phyloP scores from a whole-genome alignment of 768 basidiomycete genomes.

The Mycena alexandri region DNA sequence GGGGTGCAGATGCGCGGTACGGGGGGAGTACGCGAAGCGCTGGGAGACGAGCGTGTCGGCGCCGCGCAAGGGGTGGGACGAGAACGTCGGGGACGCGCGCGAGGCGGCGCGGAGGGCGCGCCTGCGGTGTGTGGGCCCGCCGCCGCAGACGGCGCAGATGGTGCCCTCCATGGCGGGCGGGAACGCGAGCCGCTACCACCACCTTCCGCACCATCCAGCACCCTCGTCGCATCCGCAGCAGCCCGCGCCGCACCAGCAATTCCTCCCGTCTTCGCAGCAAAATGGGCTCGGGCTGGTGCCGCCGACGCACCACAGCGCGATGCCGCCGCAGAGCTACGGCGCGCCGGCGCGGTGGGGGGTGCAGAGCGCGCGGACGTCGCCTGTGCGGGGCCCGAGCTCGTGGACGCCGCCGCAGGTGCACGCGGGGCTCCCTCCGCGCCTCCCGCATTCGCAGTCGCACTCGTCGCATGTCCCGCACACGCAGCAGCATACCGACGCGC shows the following conservation, averaged over 20 bases:
- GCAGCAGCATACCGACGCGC: constrained; percentile 11
- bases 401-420: neutral
- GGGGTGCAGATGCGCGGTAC: neutral
- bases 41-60: neutral
- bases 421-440: neutral
- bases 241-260: neutral
- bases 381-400: constrained; percentile 20
- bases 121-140: constrained; percentile 11
- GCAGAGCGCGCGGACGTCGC: constrained; percentile 38
- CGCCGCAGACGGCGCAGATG: no score
- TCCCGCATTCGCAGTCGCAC: neutral
- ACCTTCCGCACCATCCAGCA: neutral
- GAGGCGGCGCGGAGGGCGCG: constrained; percentile 32
- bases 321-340: neutral
- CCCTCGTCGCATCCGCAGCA: no score
- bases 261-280: neutral
- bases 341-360: constrained; percentile 32
- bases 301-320: neutral
- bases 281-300: neutral
- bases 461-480: neutral
- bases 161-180: no score
- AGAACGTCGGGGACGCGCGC: constrained; percentile 6
- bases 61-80: neutral
- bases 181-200: neutral
- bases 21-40: neutral